These are phyloP conservation scores for Vigna unguiculata DNA, from an alignment of 306 rosid genomes.

Conservation along the genomic window DNA sequence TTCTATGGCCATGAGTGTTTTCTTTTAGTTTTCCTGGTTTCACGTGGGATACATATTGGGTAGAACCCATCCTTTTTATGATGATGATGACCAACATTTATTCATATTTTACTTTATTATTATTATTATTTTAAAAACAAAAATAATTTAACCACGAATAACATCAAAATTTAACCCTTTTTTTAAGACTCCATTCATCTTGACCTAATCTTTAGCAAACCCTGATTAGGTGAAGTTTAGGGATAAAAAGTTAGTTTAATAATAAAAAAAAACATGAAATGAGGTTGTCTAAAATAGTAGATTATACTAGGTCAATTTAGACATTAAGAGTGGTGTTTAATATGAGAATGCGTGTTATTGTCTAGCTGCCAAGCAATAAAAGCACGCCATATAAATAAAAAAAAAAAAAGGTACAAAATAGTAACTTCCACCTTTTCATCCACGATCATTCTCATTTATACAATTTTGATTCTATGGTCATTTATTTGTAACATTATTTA, in stretches of 20 bases:
- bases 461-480: background rate
- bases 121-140: no score
- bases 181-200: no score
- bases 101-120: no score
- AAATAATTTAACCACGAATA: no score
- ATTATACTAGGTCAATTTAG: background rate
- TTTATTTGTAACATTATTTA: no score
- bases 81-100: no score
- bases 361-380: slow-evolving; percentile 23
- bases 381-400: no score
- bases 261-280: background rate
- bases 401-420: background rate
- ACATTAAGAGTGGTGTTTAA: background rate
- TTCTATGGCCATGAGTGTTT: background rate
- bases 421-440: background rate
- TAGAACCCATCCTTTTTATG: background rate
- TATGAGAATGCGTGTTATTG: background rate
- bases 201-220: background rate
- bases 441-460: background rate
- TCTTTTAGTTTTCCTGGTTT: background rate
- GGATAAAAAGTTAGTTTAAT: background rate
- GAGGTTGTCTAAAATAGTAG: background rate
- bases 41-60: slow-evolving; percentile 8
- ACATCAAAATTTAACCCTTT: no score
- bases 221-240: background rate